Evolutionary conservation across 2,329 filamentous ascomycete species (phyloP).

Genomic region (Aspergillus ochraceus): DNA sequence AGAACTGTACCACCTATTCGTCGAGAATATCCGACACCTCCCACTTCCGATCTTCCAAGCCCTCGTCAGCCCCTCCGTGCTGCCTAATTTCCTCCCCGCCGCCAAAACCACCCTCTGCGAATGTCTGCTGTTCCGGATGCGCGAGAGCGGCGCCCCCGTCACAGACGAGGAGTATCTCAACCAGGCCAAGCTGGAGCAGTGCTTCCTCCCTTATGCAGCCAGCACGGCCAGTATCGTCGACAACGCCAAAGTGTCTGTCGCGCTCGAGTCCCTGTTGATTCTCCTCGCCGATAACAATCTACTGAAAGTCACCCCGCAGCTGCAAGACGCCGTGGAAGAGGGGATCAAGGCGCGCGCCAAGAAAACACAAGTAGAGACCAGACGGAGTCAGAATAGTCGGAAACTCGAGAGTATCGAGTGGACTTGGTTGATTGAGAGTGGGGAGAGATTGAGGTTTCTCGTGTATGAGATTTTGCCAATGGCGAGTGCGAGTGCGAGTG

Average conservation of each 20-base stretch:
- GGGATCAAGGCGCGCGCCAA: conserved; percentile 55
- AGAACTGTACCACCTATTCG: conserved; percentile 44
- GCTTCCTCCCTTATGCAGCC: conserved; percentile 67
- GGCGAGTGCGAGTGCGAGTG: too few relatives aligned
- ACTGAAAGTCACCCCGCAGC: conserved; percentile 31
- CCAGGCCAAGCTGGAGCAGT: conserved; percentile 53
- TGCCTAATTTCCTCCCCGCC: conserved; percentile 39
- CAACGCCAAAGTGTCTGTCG: conserved; percentile 70
- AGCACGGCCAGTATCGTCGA: conserved; percentile 61
- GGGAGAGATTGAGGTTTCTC: conserved; percentile 38
- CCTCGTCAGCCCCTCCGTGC: conserved; percentile 45
- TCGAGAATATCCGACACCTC: conserved; percentile 48
- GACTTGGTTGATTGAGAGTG: conserved; percentile 43
- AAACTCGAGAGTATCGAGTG: conserved; percentile 37
- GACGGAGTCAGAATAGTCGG: conserved; percentile 43
- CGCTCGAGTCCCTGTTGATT: conserved; percentile 66
- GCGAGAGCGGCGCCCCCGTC: conserved; percentile 43
- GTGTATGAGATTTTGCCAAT: conserved; percentile 33
- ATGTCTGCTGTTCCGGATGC: conserved; percentile 52
- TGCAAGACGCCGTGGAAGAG: conserved; percentile 50
- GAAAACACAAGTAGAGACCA: conserved; percentile 46
- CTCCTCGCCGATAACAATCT: conserved; percentile 45
- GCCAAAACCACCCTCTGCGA: conserved; percentile 55
- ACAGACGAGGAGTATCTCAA: conserved; percentile 47
- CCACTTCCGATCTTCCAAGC: conserved; percentile 48